Conservation (phyloP, 306 rosid genomes). For the Datisca glomerata region DNA sequence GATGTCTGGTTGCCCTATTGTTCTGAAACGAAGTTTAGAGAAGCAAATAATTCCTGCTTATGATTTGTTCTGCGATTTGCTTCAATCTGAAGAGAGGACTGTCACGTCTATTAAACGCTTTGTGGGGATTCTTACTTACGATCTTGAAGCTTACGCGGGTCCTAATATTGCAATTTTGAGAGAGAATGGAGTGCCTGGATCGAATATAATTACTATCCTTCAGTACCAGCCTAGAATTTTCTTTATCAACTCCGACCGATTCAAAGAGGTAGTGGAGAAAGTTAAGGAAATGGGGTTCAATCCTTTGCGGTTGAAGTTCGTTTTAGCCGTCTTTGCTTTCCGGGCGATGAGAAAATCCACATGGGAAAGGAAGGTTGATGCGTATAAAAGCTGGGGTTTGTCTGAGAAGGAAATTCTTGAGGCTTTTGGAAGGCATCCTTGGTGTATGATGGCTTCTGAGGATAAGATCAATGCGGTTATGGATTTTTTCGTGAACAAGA, state of each 20-base stretch:
- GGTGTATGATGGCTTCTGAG: conserved; percentile 14
- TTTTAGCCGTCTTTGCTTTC: conserved; percentile 17
- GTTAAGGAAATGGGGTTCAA: conserved; percentile 30
- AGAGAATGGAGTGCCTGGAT: conserved; percentile 16
- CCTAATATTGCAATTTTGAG: conserved; percentile 20
- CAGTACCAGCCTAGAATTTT: conserved; percentile 8
- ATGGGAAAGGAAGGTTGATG: conserved; percentile 25
- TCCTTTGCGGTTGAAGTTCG: conserved; percentile 9
- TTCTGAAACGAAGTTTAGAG: conserved; percentile 17
- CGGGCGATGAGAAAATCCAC: conserved; percentile 6
- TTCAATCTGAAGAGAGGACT: conserved; percentile 12
- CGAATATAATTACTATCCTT: conserved; percentile 9
- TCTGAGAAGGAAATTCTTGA: conserved; percentile 19
- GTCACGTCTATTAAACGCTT: neutral
- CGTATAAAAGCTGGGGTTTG: conserved; percentile 45
- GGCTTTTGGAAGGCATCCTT: conserved; percentile 30
- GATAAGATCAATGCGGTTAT: conserved; percentile 24
- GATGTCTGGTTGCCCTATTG: neutral
- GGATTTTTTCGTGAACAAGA: conserved; percentile 25
- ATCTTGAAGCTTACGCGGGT: neutral
- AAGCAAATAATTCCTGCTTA: conserved; percentile 17
- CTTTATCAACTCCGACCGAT: neutral
- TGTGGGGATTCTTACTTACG: neutral
- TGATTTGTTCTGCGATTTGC: conserved; percentile 13
- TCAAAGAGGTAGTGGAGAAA: conserved; percentile 6